phyloP scores from a whole-genome alignment of 768 basidiomycete species.

The Mycena galericulata region DNA sequence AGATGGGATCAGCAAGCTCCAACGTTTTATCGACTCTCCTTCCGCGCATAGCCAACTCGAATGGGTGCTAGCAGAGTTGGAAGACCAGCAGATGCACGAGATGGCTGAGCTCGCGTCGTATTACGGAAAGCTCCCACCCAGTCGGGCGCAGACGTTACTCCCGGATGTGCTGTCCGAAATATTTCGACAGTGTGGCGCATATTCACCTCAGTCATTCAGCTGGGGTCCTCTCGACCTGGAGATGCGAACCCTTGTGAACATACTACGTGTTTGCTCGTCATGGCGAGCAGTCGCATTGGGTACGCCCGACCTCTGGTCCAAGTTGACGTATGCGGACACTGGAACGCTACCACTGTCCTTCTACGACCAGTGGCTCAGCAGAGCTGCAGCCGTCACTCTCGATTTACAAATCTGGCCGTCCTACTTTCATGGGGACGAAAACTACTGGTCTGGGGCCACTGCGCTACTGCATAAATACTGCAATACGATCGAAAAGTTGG shows the following conservation, averaged over 20 bases:
- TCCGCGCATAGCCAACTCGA: conserved; percentile 2
- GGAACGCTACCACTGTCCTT: conserved; percentile 3
- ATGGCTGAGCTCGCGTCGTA: neutral
- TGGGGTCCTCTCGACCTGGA: neutral
- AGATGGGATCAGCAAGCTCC: neutral
- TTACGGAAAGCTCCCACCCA: neutral
- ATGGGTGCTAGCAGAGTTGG: neutral
- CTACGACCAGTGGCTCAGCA: conserved; percentile 7
- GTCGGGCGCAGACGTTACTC: conserved; percentile 8
- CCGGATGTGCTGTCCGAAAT: neutral
- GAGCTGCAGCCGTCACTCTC: conserved; percentile 7
- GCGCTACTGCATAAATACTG: conserved; percentile 2
- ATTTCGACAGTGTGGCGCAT: neutral
- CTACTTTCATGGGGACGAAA: neutral
- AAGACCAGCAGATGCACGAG: neutral
- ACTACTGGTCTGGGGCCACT: conserved; percentile 4
- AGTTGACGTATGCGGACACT: neutral
- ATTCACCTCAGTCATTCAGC: neutral
- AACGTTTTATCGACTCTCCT: neutral
- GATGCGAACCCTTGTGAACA: neutral
- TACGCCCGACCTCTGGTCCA: conserved; percentile 5
- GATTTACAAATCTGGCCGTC: neutral
- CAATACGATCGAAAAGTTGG: neutral
- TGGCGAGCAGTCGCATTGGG: conserved; percentile 11
- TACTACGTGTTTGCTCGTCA: neutral